Evolutionary conservation across 139 green algal genomes (phyloP), one percentile per base, ranked within the genome.

Genomic region (Volvox africanus): DNA sequence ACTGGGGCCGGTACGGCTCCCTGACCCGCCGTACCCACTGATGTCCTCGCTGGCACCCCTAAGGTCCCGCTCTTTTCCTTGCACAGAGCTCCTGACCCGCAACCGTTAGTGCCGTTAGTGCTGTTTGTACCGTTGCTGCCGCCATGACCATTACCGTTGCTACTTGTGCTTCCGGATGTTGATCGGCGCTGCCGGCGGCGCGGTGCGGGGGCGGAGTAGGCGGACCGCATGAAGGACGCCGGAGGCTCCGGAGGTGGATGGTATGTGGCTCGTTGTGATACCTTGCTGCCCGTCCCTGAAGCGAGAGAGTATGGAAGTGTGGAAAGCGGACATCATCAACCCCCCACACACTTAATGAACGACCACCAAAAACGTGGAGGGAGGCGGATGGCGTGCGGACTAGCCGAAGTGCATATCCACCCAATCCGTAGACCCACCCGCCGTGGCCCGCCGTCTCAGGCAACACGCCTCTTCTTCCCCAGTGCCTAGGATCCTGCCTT

Each of bases 171-270:
- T 30, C 50, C 75, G 32, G 75, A 28, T 3, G 13, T 81, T 1
- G 75, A 81, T 1, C 75, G 75, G 32, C 75, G 75, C 75, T 81
- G 75, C 75, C 75, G 75, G 33, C 75, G 75, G 75, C 75, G 75
- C 32, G 30, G 30, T 17, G 24, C 22, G 5, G 75, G 32, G 1
- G 33, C 33, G 75, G 75, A 81, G 75, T 61, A 55, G 75, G 75
- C 32, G 32, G 30, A 26, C 30, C 75, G n/a, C 75, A 81, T 81
- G 75, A 81, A 81, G 75, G 32, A 61, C 30, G 75, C 75, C 32
- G 75, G 75, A 21, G 33, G 32, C 32, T 81, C 75, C 2, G 75
- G 75, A 28, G 32, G 75, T 18, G 75, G 75, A 55, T 79, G 71
- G 71, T 79, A 79, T 21, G 71, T 30, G 26, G 28, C 71, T 9